A percentile compares a stretch with the other conserved stretches of the same genome.
phyloP scores from a whole-genome alignment of 2,329 filamentous ascomycete species.

The Pseudocercospora pini-densiflorae region DNA sequence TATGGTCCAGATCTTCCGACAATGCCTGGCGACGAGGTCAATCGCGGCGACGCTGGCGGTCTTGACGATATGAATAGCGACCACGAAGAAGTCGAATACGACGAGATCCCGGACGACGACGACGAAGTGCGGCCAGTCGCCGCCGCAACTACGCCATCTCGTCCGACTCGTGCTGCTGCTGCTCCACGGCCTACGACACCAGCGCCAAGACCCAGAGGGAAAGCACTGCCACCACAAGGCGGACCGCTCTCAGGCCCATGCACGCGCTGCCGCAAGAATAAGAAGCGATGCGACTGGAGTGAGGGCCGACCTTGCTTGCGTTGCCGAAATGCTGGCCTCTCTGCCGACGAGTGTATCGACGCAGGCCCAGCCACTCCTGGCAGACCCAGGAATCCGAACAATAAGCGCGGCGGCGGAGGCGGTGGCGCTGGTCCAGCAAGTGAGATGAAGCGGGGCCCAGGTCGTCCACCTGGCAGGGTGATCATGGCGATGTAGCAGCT shows the following conservation, averaged over 20 bases:
- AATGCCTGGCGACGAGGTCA: neutral
- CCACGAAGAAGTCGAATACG: neutral
- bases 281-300: neutral
- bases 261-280: neutral
- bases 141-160: too few species aligned
- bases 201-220: neutral
- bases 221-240: neutral
- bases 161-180: too few species aligned
- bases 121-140: too few species aligned
- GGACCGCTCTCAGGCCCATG: neutral
- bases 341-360: neutral
- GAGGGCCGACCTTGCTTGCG: neutral
- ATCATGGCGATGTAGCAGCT: too few species aligned
- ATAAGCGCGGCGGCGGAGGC: neutral
- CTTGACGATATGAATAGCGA: neutral
- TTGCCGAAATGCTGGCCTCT: neutral
- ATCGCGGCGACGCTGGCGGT: neutral
- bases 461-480: neutral
- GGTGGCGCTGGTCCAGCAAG: neutral
- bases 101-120: too few species aligned
- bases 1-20: neutral
- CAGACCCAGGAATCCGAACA: neutral
- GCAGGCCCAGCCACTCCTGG: neutral
- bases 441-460: neutral
- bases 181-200: too few species aligned